A percentile compares a stretch with the other conserved stretches of the same genome.
These are phyloP conservation scores for Brassica nigra DNA, from an alignment of 345 rosid species.

Conservation along the genomic window DNA sequence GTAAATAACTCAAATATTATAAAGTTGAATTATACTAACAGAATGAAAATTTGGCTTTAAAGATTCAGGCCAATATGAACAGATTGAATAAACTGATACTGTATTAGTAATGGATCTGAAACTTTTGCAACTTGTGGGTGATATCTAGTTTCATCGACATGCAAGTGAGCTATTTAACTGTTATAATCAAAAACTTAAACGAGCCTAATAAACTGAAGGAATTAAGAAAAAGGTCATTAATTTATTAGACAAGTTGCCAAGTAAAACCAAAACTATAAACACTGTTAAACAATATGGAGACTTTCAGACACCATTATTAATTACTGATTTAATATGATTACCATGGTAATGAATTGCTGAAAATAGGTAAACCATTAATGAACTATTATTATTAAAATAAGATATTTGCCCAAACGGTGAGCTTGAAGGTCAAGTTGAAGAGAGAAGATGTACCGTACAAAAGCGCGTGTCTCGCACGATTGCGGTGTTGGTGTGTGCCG, in stretches of 20 bases:
- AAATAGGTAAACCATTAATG: conserved; percentile 16
- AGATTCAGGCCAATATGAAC: conserved; percentile 25
- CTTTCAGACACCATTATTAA: conserved; percentile 18
- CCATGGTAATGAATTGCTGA: conserved; percentile 9
- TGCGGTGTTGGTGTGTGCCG: conserved; percentile 23
- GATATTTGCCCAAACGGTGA: conserved; percentile 26
- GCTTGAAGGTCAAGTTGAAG: conserved; percentile 36
- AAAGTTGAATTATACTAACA: neutral
- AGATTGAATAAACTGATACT: neutral
- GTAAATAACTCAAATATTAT: neutral
- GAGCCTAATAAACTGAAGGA: neutral
- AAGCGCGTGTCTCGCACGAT: conserved; percentile 32
- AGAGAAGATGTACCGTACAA: conserved; percentile 11
- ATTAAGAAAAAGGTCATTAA: neutral
- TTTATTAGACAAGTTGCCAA: conserved; percentile 14
- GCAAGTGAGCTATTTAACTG: neutral
- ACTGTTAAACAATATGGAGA: conserved; percentile 21
- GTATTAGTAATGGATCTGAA: neutral
- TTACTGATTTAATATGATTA: conserved; percentile 20
- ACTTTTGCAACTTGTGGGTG: conserved; percentile 22
- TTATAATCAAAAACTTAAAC: neutral
- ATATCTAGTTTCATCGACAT: neutral
- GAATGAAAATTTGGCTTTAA: conserved; percentile 27
- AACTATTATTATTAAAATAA: neutral
- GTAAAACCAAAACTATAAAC: conserved; percentile 18